Conservation (phyloP, 306 rosid species). For the Prinsepia uniflora region DNA sequence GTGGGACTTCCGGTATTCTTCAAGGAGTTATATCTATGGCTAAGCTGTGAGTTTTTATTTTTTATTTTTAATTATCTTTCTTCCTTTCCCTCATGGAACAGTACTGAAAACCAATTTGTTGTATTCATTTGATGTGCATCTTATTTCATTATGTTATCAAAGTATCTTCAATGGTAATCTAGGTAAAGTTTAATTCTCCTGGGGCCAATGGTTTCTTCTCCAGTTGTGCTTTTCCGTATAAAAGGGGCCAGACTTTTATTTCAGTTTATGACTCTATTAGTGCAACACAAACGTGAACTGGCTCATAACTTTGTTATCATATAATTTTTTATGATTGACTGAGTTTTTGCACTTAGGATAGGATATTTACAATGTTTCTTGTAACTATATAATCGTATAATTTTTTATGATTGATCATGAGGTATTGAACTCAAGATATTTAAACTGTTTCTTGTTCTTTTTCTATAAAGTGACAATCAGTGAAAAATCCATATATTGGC, state of each 20-base stretch:
- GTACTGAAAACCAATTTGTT: not conserved
- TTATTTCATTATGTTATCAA: not conserved
- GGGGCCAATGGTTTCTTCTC: not conserved
- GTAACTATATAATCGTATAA: not conserved
- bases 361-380: not conserved
- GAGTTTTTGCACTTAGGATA: not conserved
- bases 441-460: not conserved
- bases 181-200: not conserved
- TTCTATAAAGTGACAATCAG: not conserved
- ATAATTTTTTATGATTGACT: not conserved
- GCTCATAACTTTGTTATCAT: not conserved
- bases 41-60: constrained; percentile 62
- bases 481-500: not conserved
- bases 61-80: not conserved
- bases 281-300: not conserved
- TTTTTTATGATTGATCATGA: not conserved
- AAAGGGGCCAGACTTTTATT: not conserved
- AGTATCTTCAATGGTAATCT: not conserved
- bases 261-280: not conserved
- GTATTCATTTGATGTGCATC: not conserved
- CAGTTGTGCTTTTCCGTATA: not conserved
- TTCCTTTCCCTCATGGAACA: constrained; percentile 1
- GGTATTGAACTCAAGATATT: not conserved
- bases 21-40: constrained; percentile 88
- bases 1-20: constrained; percentile 95